Conservation (phyloP, 208 protist genomes). For the Herpetomonas muscarum region DNA sequence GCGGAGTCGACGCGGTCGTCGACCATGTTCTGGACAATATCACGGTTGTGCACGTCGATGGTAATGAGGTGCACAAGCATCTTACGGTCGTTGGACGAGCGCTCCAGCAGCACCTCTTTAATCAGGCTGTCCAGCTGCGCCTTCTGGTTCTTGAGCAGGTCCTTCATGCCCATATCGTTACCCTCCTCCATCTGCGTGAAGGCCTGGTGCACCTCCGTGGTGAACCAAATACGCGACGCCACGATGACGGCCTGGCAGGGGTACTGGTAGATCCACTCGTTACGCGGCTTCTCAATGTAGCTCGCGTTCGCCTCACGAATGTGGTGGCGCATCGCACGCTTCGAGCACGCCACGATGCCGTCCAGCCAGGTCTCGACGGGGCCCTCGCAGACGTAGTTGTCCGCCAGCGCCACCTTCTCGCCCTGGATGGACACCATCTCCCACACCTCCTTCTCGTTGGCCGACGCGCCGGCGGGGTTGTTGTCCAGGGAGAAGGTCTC, state of each 20-base stretch:
- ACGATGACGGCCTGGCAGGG: conserved; percentile 95
- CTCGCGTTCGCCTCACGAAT: conserved; percentile 90
- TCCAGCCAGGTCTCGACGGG: conserved; percentile 97
- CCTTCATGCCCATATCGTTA: conserved; percentile 97
- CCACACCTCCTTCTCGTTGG: conserved; percentile 71
- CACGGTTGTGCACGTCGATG: conserved; percentile 97
- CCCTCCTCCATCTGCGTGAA: conserved; percentile 98
- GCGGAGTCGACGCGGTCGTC: conserved; percentile 93
- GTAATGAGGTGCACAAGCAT: conserved; percentile 98
- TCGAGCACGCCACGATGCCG: conserved; percentile 86
- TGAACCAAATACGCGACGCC: conserved; percentile 96
- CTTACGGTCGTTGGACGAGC: conserved; percentile 90
- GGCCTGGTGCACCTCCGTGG: conserved; percentile 95
- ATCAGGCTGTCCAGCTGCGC: conserved; percentile 92
- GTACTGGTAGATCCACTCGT: conserved; percentile 97
- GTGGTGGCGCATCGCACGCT: conserved; percentile 72
- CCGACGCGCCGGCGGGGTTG: conserved; percentile 42
- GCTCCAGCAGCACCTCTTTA: conserved; percentile 92
- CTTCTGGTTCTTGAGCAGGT: conserved; percentile 96
- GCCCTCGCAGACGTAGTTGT: conserved; percentile 91
- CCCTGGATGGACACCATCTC: conserved; percentile 93
- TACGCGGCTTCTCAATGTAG: conserved; percentile 96
- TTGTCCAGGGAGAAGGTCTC: conserved; percentile 88
- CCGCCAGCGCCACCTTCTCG: conserved; percentile 93
- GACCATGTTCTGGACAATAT: conserved; percentile 92